Conservation (phyloP, 2,329 filamentous ascomycete genomes). For the Diaporthe sp. region DNA sequence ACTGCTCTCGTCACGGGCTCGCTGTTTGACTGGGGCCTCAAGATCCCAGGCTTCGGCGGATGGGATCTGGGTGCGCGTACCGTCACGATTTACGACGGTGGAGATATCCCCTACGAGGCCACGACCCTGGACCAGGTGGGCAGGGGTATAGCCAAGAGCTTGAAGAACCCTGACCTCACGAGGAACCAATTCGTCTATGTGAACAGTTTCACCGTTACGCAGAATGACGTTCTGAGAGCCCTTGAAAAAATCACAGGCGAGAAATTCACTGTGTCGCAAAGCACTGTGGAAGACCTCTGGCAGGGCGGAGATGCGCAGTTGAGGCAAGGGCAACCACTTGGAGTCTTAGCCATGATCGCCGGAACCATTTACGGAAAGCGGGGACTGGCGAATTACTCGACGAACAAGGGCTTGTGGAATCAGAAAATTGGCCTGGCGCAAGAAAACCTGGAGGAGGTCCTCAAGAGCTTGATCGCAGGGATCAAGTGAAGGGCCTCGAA, state of each 20-base stretch:
- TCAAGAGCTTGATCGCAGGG: background rate
- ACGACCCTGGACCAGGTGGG: background rate
- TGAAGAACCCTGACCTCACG: background rate
- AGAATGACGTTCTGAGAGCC: background rate
- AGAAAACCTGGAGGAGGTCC: background rate
- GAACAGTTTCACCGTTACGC: background rate
- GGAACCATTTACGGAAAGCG: background rate
- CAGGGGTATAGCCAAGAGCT: background rate
- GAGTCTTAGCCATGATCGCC: background rate
- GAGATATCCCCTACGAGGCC: background rate
- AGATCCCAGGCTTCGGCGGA: background rate
- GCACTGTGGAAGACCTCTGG: background rate
- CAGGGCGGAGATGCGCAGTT: background rate
- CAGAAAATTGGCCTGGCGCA: background rate
- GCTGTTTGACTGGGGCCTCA: background rate
- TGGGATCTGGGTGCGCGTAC: background rate
- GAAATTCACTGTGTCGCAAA: background rate
- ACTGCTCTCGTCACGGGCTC: background rate
- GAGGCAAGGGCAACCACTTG: background rate
- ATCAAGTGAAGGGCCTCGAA: background rate
- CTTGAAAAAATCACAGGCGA: background rate
- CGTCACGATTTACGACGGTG: background rate
- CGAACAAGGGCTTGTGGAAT: background rate
- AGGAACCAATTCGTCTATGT: background rate
- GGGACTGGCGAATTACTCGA: background rate